Evolutionary conservation across 2,329 filamentous ascomycete genomes (phyloP), one percentile per base, ranked within the genome.

Genomic region (Mycosphaerelloides madeirae): DNA sequence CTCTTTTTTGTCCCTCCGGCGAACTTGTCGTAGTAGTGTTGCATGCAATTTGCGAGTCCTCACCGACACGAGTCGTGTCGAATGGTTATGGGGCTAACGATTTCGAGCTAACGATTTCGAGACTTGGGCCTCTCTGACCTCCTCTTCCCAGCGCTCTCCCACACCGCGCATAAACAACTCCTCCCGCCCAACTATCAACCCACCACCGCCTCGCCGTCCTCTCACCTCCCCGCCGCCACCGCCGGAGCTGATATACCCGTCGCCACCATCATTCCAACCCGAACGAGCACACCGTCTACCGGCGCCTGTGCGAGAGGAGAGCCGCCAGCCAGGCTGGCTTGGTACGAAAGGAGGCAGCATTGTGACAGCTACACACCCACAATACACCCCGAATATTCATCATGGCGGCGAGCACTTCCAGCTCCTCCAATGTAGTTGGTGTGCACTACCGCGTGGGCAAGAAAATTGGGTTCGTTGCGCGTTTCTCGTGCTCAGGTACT

Each of bases 361-460:
- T 15, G 19, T 19, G 11, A 12, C 11, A 6, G 11, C 33, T 19
- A 18, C 14, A 14, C 33, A 19, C 33, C 16, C 28, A 31, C 28
- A 40, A n/a, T 18, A 3, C 38, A 14, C 22, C 5, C 22, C 22
- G 22, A 9, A 9, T 25, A 25, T 29, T 29, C 38, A 43, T 19
- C 40, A 48, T 48, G 44, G 39, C 44, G 6, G 28, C 44, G 11
- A 42, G 40, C 25, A 15, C 44, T 9, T 28, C 32, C 35, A 42
- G 38, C 40, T 48, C 42, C 53, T 95, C 89, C 51, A 97, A 97
- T 72, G 93, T 98, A 58, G 93, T 97, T 63, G 93, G 93, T 66
- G 93, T 98, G 58, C 93, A 98, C 74, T 98, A 98, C 72, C 81
- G 93, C 57, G 93, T 98, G 57, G 93, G 93, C 62, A 97, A 97